phyloP scores from a whole-genome alignment of 345 rosid genomes.

The Eucalyptus coolabah region DNA sequence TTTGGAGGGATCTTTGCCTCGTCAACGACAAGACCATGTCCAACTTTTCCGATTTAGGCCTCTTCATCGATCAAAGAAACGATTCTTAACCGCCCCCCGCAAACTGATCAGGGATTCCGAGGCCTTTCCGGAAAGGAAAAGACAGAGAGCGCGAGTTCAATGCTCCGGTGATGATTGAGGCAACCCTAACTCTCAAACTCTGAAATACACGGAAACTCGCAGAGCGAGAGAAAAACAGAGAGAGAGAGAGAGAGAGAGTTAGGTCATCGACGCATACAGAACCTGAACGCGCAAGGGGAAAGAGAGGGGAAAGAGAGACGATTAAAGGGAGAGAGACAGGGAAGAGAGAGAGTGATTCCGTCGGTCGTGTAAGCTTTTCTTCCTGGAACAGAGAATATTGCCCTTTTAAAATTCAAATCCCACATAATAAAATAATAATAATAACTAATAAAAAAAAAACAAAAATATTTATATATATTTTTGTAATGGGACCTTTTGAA shows the following conservation, averaged over 20 bases:
- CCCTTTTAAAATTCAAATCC: neutral
- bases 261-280: neutral
- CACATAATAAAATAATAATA: neutral
- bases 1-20: constrained; percentile 62
- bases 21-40: constrained; percentile 19
- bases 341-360: neutral
- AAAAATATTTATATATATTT: too few relatives aligned
- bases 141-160: neutral
- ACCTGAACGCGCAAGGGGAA: neutral
- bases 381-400: neutral
- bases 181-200: neutral
- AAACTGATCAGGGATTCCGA: neutral
- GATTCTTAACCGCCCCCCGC: neutral
- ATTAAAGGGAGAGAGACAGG: neutral
- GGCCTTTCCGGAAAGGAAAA: neutral
- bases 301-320: neutral
- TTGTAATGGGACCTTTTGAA: neutral
- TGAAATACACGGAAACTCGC: neutral
- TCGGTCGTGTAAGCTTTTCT: neutral
- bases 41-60: neutral
- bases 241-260: neutral
- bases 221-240: neutral
- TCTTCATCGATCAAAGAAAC: neutral
- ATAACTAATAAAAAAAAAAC: accelerated
- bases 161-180: neutral